Base-by-base conservation (phyloP, 2,329 filamentous ascomycete genomes). In the Neonectria hederae region DNA sequence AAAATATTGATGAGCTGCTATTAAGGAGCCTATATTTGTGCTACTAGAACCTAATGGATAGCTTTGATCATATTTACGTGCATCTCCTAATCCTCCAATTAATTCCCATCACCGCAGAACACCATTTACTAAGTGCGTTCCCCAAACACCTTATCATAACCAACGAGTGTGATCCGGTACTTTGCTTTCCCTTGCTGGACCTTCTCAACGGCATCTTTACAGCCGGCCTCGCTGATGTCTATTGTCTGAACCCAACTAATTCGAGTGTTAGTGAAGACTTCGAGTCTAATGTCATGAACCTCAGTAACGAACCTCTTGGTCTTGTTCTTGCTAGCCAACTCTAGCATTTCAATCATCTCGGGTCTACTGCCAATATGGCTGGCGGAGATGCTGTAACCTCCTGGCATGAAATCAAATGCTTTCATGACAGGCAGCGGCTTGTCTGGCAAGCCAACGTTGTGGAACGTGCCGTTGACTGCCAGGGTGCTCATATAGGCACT, bases 171-270 rank as follows among this genome's bases (percentile, higher is more conserved):
- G 72, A 92, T 90, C 43, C 92, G 84, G 76, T 92, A 95, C 35
- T 85, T 84, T 14, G 94, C 89, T 76, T 92, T 87, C 70, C 91
- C 91, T 67, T 87, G 87, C 74, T 90, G 87, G 54, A 94, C 86
- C 68, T 89, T 84, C 76, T 89, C 84, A 19, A 93, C 86, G 0
- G 88, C 91, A 80, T 93, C 84, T 77, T 89, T 89, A 74, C 90
- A 89, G 0, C 88, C 90, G 69, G 88, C 83, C 74, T 89, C 90
- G 8, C 86, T 87, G 54, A 93, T 87, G 26, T 87, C 82, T n/a
- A 92, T 81, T 26, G 86, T 82, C 75, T 90, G 82, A 21, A 90
- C 83, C 84, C 84, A 87, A 0, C 43, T 46, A 8, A 21, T 42
- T 14, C 6, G 3, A 7, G 7, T 17, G 22, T 46, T 22, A 46